Percentiles rank a stretch among this genome's conserved stretches.
Conservation (phyloP, 2,329 filamentous ascomycete genomes). For the Microsporum canis region DNA sequence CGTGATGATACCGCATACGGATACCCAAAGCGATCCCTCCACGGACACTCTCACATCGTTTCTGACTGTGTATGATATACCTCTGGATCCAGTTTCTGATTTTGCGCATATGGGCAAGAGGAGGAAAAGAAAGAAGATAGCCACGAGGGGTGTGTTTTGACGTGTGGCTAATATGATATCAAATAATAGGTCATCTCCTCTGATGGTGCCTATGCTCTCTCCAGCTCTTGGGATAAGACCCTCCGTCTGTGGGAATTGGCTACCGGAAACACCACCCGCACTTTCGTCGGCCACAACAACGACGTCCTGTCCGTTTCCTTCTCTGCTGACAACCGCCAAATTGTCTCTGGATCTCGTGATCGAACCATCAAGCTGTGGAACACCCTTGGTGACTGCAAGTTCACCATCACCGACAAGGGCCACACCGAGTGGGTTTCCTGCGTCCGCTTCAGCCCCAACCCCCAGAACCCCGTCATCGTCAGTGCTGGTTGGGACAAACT, state of each 20-base stretch:
- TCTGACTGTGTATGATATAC: slow-evolving; percentile 87
- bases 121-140: neutral
- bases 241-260: slow-evolving; percentile 98
- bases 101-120: slow-evolving; percentile 9
- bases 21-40: slow-evolving; percentile 96
- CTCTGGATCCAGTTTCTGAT: slow-evolving; percentile 11
- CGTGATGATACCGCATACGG: slow-evolving; percentile 97
- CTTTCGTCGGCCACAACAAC: slow-evolving; percentile 98
- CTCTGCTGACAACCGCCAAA: slow-evolving; percentile 99
- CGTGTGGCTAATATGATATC: slow-evolving; percentile 18
- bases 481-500: slow-evolving; percentile 99
- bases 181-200: slow-evolving; percentile 81
- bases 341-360: slow-evolving; percentile 97
- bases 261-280: slow-evolving; percentile 91
- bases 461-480: slow-evolving; percentile 99
- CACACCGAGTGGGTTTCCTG: slow-evolving; percentile 99
- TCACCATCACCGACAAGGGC: slow-evolving; percentile 99
- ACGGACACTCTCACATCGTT: slow-evolving; percentile 99
- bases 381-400: slow-evolving; percentile 99
- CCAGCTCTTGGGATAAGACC: slow-evolving; percentile 99
- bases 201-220: slow-evolving; percentile 97
- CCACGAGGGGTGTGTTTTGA: neutral
- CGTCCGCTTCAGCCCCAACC: slow-evolving; percentile 99
- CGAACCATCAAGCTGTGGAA: slow-evolving; percentile 99
- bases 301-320: slow-evolving; percentile 99